Evolutionary conservation across 2,329 filamentous ascomycete genomes (phyloP), one percentile per base, ranked within the genome.

Genomic region (Orbilia ellipsospora): DNA sequence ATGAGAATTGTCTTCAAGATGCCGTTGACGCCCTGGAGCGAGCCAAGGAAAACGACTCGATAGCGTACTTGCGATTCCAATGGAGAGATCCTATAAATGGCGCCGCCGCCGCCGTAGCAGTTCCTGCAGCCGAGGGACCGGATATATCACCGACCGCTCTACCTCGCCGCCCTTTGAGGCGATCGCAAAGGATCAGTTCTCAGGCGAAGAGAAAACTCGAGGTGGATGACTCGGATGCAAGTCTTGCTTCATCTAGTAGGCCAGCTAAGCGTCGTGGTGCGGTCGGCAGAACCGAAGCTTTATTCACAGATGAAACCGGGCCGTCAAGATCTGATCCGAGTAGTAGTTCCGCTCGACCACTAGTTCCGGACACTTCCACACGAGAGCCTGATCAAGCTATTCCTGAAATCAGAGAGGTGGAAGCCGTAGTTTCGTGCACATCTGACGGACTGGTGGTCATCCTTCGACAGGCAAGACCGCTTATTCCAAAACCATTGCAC

Each of bases 351-450:
- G 44, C 50, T 18, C 45, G n/a, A 10, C 20, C 51, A 8, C 15
- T 31, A 50, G 13, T 1, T 12, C 20, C 16, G 10, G 16, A 12
- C n/a, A 44, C 13, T 10, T 44, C 52, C 18, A 84, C 67, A 84
- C 82, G 0, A 82, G 83, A 40, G 79, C 18, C 85, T 86, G 84
- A 48, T 79, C 80, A 40, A 12, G 31, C 28, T n/a, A 23, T 36
- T n/a, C 15, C 16, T 12, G 64, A 54, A 6, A 36, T 36, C 31
- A 40, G 93, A 61, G 92, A 96, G 82, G 84, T 96, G 2, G 93
- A 96, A 83, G 93, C 92, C 1, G 92, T 96, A n/a, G 90, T 96
- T 4, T 96, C 93, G 0, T 96, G 93, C 82, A 93, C 92, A 1
- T 96, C 93, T 0, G 93, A 96, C 81, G 93, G 93, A 0, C 84